Evolutionary conservation across 306 rosid species (phyloP), one percentile per base, ranked within the genome.

Genomic region (Senna tora): DNA sequence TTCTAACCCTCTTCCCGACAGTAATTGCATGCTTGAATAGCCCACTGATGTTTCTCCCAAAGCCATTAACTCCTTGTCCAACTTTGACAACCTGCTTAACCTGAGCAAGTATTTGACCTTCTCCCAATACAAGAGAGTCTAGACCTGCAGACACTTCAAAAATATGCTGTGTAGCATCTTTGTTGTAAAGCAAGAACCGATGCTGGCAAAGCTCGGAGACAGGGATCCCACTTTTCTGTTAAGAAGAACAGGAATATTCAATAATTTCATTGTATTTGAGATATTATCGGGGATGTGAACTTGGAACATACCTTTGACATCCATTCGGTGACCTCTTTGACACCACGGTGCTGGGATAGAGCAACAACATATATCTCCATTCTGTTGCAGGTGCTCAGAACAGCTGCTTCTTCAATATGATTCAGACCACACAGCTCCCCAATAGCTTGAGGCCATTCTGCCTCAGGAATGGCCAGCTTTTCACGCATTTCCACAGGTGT

Each of bases 331-430:
- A 95, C 96, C 82, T 95, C 99, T 84, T 95, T 95, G 53, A 95
- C 99, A 72, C 97, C 99, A 9, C 97, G 99, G 77, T 95, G 93
- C 81, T 95, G 97, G 64, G 99, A 95, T 41, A 91, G 76, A 70
- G 99, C 97, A 13, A 95, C 91, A 53, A 95, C 96, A 88, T 95
- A 95, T 82, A 95, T 91, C 89, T 95, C 99, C 99, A 95, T 91
- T 75, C 99, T 87, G 78, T 95, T 95, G 85, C 99, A 95, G 77
- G 99, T 95, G 80, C 99, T 91, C 55, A 95, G 86, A 43, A 95
- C 97, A 52, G 99, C 97, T 50, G 99, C 99, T 84, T 95, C 99
- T 89, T 95, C 99, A 9, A 95, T 89, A 70, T 95, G 97, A 78
- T 95, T 95, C 51, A 95, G 86, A 75, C 83, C 72, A 57, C 99